phyloP scores from a whole-genome alignment of 345 rosid species.

The Eucalyptus albens region DNA sequence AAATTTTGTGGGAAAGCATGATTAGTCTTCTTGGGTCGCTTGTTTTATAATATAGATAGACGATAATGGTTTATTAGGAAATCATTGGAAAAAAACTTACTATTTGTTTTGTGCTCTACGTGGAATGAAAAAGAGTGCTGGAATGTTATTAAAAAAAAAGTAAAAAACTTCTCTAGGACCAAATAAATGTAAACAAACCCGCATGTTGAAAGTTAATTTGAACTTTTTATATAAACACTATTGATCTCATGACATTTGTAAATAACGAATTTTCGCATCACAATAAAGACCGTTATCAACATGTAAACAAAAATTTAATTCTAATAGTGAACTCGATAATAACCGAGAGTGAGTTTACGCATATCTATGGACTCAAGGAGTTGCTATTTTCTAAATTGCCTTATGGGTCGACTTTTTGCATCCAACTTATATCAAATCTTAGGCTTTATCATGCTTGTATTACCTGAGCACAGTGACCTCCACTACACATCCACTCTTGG shows the following conservation, averaged over 20 bases:
- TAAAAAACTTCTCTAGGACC: not conserved
- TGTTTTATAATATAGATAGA: not conserved
- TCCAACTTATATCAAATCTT: not conserved
- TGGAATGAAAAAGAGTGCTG: not conserved
- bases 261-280: not conserved
- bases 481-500: not conserved
- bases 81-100: not conserved
- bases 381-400: not conserved
- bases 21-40: not conserved
- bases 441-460: not conserved
- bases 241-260: not conserved
- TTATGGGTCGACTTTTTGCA: not conserved
- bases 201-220: no score
- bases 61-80: not conserved
- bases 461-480: no score
- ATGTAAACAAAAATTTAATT: no score
- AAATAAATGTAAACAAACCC: not conserved
- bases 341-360: not conserved
- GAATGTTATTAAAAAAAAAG: not conserved
- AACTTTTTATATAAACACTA: no score
- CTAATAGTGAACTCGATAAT: not conserved
- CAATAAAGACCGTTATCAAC: not conserved
- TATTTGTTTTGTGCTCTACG: not conserved
- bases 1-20: not conserved
- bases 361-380: accelerated